A percentile compares a stretch with the other conserved stretches of the same genome.
Conservation (phyloP, 805 yeast genomes). For the Metschnikowia sp. region DNA sequence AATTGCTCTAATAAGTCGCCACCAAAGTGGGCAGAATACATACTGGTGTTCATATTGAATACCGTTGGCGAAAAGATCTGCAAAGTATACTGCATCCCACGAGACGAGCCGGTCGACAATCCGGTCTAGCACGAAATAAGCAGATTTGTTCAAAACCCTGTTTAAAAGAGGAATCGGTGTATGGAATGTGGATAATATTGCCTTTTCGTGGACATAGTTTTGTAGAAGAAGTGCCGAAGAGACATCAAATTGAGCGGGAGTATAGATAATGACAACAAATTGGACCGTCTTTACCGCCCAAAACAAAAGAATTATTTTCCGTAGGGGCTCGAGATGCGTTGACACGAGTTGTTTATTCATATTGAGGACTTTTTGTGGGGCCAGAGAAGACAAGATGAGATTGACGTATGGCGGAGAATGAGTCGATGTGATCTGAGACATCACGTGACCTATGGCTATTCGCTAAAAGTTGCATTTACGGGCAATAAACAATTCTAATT, state of each 20-base stretch:
- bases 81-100: conserved; percentile 87
- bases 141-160: not conserved
- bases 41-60: conserved; percentile 79
- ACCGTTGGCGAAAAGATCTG: conserved; percentile 50
- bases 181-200: conserved; percentile 8
- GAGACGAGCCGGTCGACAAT: conserved; percentile 53
- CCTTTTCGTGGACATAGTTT: conserved; percentile 12
- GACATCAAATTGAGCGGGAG: conserved; percentile 49
- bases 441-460: no score
- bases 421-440: no score
- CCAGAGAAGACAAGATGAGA: no score
- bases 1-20: conserved; percentile 41
- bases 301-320: conserved; percentile 17
- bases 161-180: conserved; percentile 4
- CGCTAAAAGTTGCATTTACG: no score
- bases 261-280: conserved; percentile 31
- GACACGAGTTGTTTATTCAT: not conserved
- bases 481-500: no score
- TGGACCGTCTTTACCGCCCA: conserved; percentile 36
- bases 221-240: conserved; percentile 40
- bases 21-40: conserved; percentile 84
- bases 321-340: not conserved
- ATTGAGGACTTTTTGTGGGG: not conserved
- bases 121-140: conserved; percentile 6
- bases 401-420: no score